Evolutionary conservation across 2,329 filamentous ascomycete species (phyloP).

Genomic region (Paecilomyces formosus): DNA sequence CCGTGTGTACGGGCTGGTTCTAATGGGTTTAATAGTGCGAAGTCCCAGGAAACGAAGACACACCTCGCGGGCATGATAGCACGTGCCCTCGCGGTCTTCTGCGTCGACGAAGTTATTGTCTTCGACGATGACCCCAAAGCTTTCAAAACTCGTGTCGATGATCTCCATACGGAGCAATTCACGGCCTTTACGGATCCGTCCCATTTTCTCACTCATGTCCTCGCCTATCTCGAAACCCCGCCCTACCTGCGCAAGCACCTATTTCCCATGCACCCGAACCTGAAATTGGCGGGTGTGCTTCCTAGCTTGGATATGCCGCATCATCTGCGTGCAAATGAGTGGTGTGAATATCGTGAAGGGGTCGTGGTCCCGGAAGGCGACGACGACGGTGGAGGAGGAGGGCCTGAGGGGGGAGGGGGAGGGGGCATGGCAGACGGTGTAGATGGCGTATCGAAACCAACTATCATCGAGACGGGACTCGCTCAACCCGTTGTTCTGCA

Average conservation of each 20-base stretch:
- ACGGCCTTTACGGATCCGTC: slow-evolving; percentile 68
- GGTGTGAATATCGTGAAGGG: slow-evolving; percentile 73
- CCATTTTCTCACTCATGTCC: slow-evolving; percentile 70
- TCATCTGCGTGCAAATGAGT: slow-evolving; percentile 68
- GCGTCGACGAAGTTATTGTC: slow-evolving; percentile 74
- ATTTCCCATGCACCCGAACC: slow-evolving; percentile 72
- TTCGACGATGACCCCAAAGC: slow-evolving; percentile 58
- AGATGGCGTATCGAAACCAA: slow-evolving; percentile 11
- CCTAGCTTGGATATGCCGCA: slow-evolving; percentile 80
- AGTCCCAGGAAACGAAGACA: slow-evolving; percentile 68
- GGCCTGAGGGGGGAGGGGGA: slow-evolving; percentile 34
- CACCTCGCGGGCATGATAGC: slow-evolving; percentile 67
- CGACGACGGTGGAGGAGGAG: slow-evolving; percentile 4
- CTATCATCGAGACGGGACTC: slow-evolving; percentile 46
- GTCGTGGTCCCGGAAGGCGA: slow-evolving; percentile 52
- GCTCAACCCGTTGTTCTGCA: slow-evolving; percentile 44
- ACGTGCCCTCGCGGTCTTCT: slow-evolving; percentile 74
- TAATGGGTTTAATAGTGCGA: slow-evolving; percentile 44
- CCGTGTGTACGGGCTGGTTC: background rate
- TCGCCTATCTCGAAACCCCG: slow-evolving; percentile 77
- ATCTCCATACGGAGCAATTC: slow-evolving; percentile 31
- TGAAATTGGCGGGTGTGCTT: slow-evolving; percentile 63
- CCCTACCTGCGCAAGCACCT: slow-evolving; percentile 70
- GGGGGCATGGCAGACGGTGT: slow-evolving; percentile 28
- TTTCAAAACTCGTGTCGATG: slow-evolving; percentile 42